Evolutionary conservation across 2,329 filamentous ascomycete genomes (phyloP).

Genomic region (Ascochyta lentis): DNA sequence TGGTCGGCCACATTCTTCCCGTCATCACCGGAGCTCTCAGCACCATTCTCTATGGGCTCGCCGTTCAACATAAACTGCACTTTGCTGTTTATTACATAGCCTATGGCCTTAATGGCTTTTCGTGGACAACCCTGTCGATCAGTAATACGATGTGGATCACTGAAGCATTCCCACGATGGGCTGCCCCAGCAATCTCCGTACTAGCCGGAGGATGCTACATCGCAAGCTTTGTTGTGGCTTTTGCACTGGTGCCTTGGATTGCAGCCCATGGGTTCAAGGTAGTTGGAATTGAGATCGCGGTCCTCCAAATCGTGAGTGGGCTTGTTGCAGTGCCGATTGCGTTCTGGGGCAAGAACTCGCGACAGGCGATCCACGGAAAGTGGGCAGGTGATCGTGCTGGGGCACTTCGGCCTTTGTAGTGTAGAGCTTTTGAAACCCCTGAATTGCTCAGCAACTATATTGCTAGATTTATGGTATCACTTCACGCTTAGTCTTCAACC

Average conservation of each 20-base stretch:
- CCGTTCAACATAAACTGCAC: conserved; percentile 25
- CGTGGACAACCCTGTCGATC: conserved; percentile 32
- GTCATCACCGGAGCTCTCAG: conserved; percentile 31
- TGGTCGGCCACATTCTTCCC: conserved; percentile 37
- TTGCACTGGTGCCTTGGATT: conserved; percentile 35
- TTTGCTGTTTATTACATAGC: conserved; percentile 30
- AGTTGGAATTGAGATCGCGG: conserved; percentile 44
- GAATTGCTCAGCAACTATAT: background rate
- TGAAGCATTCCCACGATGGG: conserved; percentile 44
- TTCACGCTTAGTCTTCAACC: background rate
- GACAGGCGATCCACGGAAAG: conserved; percentile 37
- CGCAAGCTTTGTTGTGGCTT: conserved; percentile 32
- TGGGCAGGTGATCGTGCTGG: conserved; percentile 38
- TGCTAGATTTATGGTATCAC: conserved; percentile 3
- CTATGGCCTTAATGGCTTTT: conserved; percentile 40
- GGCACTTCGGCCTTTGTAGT: conserved; percentile 35
- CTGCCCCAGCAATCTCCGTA: conserved; percentile 37
- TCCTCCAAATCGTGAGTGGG: conserved; percentile 43
- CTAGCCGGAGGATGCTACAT: conserved; percentile 35
- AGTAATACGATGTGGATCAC: conserved; percentile 41
- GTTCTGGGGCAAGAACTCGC: conserved; percentile 39
- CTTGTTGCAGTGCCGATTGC: conserved; percentile 37
- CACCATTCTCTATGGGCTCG: conserved; percentile 35
- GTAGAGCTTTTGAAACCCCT: too few species aligned
- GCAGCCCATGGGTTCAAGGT: conserved; percentile 33